Percentiles rank a stretch among this genome's conserved stretches.
Conservation (phyloP, 352 stramenopile genomes). For the Saprolegnia parasitica region DNA sequence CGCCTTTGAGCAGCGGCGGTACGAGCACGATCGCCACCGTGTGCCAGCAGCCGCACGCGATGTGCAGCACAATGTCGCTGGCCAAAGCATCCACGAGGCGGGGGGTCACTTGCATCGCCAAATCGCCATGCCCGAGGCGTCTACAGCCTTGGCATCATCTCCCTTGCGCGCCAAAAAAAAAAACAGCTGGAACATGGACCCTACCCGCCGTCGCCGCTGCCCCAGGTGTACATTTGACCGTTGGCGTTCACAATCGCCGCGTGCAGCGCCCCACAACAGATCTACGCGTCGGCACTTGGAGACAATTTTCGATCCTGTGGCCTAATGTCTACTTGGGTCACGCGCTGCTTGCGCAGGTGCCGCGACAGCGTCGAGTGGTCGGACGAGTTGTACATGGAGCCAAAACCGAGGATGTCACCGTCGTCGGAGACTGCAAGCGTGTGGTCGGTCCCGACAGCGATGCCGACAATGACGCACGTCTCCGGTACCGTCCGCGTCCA, state of each 20-base stretch:
- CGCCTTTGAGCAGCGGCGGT: constrained; percentile 75
- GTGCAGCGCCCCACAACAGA: constrained; percentile 74
- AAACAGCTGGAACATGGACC: no score
- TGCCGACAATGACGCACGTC: constrained; percentile 45
- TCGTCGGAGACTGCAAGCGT: constrained; percentile 56
- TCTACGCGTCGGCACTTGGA: constrained; percentile 32
- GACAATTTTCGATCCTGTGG: background rate
- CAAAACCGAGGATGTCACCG: constrained; percentile 57
- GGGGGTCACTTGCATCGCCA: constrained; percentile 60
- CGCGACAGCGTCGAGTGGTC: constrained; percentile 54
- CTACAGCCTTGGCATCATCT: constrained; percentile 31
- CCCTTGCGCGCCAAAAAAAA: constrained; percentile 7
- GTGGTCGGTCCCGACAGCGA: constrained; percentile 68
- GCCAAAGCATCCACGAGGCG: constrained; percentile 68
- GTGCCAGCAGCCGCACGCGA: constrained; percentile 84
- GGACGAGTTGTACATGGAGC: constrained; percentile 56
- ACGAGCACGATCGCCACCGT: constrained; percentile 84
- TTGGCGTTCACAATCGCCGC: constrained; percentile 66
- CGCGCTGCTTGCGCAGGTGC: constrained; percentile 51
- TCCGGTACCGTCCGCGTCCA: constrained; percentile 66
- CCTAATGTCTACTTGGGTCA: constrained; percentile 42
- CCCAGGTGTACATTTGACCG: constrained; percentile 75
- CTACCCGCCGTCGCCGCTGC: constrained; percentile 78
- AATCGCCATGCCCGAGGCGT: constrained; percentile 68
- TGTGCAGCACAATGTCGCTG: constrained; percentile 70